These are phyloP conservation scores for Carex scoparia DNA, from an alignment of 176 grass and related monocot genomes.

Conservation along the genomic window DNA sequence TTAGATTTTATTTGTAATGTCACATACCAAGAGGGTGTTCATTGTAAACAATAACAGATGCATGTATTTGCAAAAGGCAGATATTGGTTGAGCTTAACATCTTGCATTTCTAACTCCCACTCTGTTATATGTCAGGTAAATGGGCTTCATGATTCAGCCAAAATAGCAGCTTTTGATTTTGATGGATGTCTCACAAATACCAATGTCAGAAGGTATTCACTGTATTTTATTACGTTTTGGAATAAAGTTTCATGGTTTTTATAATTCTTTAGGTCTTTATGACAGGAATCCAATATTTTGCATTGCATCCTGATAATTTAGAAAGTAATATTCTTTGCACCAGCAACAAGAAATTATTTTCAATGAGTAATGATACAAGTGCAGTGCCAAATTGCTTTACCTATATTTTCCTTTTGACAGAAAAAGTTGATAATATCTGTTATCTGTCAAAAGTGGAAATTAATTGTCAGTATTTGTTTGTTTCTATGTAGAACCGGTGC, in stretches of 20 bases:
- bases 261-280: not conserved
- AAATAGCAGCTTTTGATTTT: conserved; percentile 99
- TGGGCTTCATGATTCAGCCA: conserved; percentile 64
- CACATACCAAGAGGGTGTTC: not conserved
- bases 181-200: conserved; percentile 86
- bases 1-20: not conserved
- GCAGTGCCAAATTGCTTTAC: not conserved
- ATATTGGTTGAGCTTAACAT: not conserved
- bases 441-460: not conserved
- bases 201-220: conserved; percentile 58
- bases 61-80: not conserved
- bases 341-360: not conserved
- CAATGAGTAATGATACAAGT: not conserved
- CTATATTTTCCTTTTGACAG: not conserved
- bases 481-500: conserved; percentile 54
- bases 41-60: not conserved
- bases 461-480: not conserved
- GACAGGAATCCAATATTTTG: not conserved
- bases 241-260: not conserved
- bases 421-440: not conserved
- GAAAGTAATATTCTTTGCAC: not conserved
- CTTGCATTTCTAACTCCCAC: conserved; percentile 1
- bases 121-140: conserved; percentile 38
- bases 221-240: not conserved
- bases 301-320: not conserved